Evolutionary conservation across 2,329 filamentous ascomycete genomes (phyloP).

Genomic region (Lachnum nothofagi): DNA sequence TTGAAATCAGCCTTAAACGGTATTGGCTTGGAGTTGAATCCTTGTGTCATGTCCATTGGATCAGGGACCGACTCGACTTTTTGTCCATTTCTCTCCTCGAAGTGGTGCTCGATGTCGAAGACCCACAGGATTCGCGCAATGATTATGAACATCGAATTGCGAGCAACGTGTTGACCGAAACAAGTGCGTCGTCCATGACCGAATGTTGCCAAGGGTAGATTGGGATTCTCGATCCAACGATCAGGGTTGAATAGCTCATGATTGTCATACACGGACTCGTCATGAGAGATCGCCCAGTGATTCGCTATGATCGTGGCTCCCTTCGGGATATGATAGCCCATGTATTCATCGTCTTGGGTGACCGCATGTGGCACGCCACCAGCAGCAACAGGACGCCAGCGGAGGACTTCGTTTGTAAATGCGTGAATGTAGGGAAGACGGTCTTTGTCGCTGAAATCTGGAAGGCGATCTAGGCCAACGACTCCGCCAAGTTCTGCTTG

Average conservation of each 20-base stretch:
- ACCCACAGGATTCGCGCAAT: constrained; percentile 34
- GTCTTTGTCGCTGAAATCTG: constrained; percentile 39
- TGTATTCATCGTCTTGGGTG: constrained; percentile 50
- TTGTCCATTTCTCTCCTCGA: too few species aligned
- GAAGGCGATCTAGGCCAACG: constrained; percentile 42
- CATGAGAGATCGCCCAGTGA: constrained; percentile 8
- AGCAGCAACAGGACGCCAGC: constrained; percentile 22
- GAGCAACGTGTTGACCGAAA: constrained; percentile 36
- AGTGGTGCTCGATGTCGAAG: constrained; percentile 8
- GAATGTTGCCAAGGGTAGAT: constrained; percentile 29
- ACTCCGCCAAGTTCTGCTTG: constrained; percentile 43
- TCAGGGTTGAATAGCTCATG: constrained; percentile 23
- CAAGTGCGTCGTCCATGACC: constrained; percentile 35
- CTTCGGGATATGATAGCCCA: constrained; percentile 40
- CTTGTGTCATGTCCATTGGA: too few species aligned
- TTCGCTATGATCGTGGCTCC: constrained; percentile 7
- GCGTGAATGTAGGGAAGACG: constrained; percentile 38
- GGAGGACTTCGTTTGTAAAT: constrained; percentile 39
- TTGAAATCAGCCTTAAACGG: too few species aligned
- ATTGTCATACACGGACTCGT: constrained; percentile 17
- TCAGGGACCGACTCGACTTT: too few species aligned
- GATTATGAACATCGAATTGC: constrained; percentile 29
- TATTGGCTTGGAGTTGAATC: too few species aligned
- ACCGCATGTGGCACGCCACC: constrained; percentile 49
- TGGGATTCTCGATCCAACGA: constrained; percentile 33